Evolutionary conservation across 306 rosid species (phyloP).

Genomic region (Prunus mongolica): DNA sequence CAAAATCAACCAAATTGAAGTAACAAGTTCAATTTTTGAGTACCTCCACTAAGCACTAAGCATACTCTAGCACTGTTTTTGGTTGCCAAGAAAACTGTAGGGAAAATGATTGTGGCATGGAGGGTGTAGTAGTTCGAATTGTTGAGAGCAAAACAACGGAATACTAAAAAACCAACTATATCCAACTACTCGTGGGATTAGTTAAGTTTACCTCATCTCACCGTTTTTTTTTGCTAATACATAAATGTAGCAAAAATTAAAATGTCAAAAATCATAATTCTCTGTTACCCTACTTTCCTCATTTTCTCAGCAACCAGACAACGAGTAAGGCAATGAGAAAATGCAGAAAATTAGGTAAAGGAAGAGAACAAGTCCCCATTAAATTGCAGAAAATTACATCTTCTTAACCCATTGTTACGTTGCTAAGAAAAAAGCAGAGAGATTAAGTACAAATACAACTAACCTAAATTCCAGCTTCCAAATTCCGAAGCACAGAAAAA

Average conservation of each 20-base stretch:
- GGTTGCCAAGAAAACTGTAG: constrained; percentile 1
- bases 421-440: not conserved
- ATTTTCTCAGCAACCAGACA: constrained; percentile 16
- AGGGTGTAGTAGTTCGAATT: not conserved
- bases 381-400: not conserved
- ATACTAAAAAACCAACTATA: not conserved
- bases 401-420: not conserved
- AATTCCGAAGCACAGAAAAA: not conserved
- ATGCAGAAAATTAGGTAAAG: not conserved
- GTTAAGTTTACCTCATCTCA: not conserved
- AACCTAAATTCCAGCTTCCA: not conserved
- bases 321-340: not conserved
- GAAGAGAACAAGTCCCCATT: not conserved
- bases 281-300: not conserved
- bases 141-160: not conserved
- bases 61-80: constrained; percentile 3
- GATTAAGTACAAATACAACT: not conserved
- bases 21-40: not conserved
- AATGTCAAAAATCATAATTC: not conserved
- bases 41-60: constrained; percentile 7
- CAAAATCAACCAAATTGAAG: not conserved
- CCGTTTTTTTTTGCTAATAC: no score
- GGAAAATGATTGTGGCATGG: not conserved
- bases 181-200: not conserved
- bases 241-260: not conserved